phyloP scores from a whole-genome alignment of 176 grass and related monocot species.

The Oryza rufipogon region DNA sequence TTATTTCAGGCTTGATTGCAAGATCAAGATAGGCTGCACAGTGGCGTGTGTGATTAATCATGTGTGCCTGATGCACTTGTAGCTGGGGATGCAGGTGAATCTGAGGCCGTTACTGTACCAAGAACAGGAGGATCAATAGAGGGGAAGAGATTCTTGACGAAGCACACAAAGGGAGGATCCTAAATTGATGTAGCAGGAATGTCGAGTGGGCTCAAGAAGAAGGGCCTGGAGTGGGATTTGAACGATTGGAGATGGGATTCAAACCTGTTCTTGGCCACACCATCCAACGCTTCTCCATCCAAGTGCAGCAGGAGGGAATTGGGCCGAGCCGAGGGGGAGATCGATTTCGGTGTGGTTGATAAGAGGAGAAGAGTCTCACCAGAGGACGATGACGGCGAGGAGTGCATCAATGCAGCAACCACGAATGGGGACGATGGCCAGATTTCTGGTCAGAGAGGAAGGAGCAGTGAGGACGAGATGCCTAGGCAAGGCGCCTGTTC shows the following conservation, averaged over 20 bases:
- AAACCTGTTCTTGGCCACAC: constrained; percentile 54
- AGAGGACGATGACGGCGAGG: constrained; percentile 38
- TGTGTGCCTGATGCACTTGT: background rate
- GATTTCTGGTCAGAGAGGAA: constrained; percentile 23
- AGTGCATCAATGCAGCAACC: constrained; percentile 12
- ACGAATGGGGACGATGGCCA: constrained; percentile 13
- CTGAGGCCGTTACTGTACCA: background rate
- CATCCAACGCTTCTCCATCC: constrained; percentile 15
- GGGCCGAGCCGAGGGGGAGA: constrained; percentile 31
- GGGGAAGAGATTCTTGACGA: background rate
- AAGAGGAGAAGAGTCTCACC: constrained; percentile 56
- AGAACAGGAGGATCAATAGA: constrained; percentile 10
- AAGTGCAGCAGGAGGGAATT: constrained; percentile 44
- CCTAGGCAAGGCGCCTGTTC: constrained; percentile 37
- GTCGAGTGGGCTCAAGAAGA: constrained; percentile 37
- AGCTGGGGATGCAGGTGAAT: constrained; percentile 27
- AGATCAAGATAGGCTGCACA: background rate
- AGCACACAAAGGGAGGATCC: background rate
- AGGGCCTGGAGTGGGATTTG: constrained; percentile 56
- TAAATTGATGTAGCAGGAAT: constrained; percentile 17
- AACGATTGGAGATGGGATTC: constrained; percentile 64
- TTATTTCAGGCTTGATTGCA: constrained; percentile 22
- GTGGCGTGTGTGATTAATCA: background rate
- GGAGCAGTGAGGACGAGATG: constrained; percentile 42
- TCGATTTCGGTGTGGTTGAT: constrained; percentile 48